Evolutionary conservation across 306 rosid species (phyloP).

Genomic region (Aeschynomene evenia): DNA sequence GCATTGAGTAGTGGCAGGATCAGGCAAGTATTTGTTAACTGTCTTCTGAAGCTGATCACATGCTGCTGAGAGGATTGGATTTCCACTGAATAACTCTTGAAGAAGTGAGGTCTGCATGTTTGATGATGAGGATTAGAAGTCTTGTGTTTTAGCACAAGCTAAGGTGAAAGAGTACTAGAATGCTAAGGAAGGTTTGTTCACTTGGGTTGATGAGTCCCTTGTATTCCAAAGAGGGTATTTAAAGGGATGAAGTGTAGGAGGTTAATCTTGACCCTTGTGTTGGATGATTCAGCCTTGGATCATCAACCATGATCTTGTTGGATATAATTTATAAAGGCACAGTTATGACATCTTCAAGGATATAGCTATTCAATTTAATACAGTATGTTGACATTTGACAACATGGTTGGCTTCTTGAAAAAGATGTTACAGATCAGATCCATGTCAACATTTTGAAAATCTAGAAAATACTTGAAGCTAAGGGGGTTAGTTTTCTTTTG

Average conservation of each 20-base stretch:
- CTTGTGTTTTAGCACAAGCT: not conserved
- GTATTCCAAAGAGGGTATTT: constrained; percentile 11
- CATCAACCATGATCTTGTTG: constrained; percentile 14
- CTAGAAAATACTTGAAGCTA: not conserved
- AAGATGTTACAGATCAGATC: not conserved
- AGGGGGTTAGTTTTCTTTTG: not conserved
- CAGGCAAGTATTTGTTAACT: constrained; percentile 35
- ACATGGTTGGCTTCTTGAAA: not conserved
- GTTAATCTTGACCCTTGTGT: constrained; percentile 1
- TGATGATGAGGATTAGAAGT: not conserved
- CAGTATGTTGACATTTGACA: not conserved
- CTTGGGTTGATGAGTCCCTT: constrained; percentile 12
- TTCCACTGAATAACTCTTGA: constrained; percentile 44
- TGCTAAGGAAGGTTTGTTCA: not conserved
- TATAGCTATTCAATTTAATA: constrained; percentile 8
- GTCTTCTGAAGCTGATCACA: constrained; percentile 32
- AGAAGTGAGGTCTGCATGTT: constrained; percentile 47
- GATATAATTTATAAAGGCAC: constrained; percentile 10
- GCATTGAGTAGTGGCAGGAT: constrained; percentile 20
- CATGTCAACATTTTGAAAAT: not conserved
- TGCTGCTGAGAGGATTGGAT: constrained; percentile 32
- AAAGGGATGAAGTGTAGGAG: constrained; percentile 5
- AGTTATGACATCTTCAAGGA: not conserved
- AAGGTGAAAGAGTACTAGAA: constrained; percentile 2
- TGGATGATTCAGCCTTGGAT: constrained; percentile 31